Conservation (phyloP, 139 green algal species). For the Chlorella vulgaris region DNA sequence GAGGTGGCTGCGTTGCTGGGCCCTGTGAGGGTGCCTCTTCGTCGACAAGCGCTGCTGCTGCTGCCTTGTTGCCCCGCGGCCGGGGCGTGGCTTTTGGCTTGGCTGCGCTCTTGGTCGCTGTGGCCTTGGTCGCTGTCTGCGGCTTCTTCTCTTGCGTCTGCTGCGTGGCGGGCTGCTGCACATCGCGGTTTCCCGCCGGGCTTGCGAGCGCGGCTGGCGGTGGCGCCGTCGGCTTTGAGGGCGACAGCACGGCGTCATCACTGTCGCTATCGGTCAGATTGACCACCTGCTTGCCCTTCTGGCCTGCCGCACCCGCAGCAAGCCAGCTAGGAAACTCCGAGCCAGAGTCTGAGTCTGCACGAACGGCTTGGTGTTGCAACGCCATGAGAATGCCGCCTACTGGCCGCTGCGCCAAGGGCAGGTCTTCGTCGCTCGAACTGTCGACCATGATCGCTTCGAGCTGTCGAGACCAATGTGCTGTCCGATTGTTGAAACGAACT, state of each 20-base stretch:
- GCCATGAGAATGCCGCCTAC: conserved; percentile 8
- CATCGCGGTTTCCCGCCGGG: conserved; percentile 3
- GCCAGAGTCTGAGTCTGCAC: conserved; percentile 23
- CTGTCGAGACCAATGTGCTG: no score
- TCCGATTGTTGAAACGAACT: no score
- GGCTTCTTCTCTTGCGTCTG: neutral
- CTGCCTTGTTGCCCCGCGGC: neutral
- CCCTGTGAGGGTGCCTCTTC: neutral
- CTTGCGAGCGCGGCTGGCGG: neutral
- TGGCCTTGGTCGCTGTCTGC: neutral
- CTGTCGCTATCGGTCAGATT: conserved; percentile 18
- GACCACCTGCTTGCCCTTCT: conserved; percentile 19
- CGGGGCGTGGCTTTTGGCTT: conserved; percentile 3
- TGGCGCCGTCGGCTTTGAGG: neutral
- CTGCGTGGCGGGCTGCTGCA: conserved; percentile 13
- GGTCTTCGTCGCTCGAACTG: conserved; percentile 39
- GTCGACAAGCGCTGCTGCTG: neutral
- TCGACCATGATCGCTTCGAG: neutral
- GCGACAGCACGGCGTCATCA: conserved; percentile 9
- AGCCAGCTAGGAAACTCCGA: conserved; percentile 38
- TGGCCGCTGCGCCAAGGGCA: conserved; percentile 29
- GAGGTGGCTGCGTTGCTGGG: neutral
- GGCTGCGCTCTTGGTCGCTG: neutral
- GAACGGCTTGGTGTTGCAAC: neutral
- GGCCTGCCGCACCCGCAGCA: neutral